phyloP scores from a whole-genome alignment of 306 rosid genomes.

The Malus sieversii region DNA sequence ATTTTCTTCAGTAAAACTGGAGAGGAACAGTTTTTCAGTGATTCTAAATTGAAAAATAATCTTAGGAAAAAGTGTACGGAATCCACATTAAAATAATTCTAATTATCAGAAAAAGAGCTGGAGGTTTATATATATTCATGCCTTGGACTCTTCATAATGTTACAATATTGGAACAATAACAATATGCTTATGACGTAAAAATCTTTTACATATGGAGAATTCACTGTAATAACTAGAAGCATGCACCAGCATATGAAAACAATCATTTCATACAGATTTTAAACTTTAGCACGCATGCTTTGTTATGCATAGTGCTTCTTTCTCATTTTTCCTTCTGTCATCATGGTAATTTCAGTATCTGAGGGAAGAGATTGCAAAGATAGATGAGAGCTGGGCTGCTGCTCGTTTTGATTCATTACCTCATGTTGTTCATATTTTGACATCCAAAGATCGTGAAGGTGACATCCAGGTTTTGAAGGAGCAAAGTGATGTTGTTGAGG shows the following conservation, averaged over 20 bases:
- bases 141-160: background rate
- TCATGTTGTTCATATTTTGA: constrained; percentile 94
- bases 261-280: background rate
- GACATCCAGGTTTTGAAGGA: constrained; percentile 77
- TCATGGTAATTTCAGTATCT: constrained; percentile 58
- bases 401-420: constrained; percentile 99
- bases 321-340: constrained; percentile 17
- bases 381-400: constrained; percentile 88
- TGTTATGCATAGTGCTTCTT: background rate
- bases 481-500: constrained; percentile 96
- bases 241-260: background rate
- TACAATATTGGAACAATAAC: no score
- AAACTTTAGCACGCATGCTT: background rate
- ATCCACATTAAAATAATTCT: background rate
- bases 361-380: constrained; percentile 64
- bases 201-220: background rate
- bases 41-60: background rate
- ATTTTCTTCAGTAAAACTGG: background rate
- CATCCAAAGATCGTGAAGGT: constrained; percentile 91
- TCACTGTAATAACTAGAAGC: background rate
- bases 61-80: background rate
- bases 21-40: background rate
- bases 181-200: background rate
- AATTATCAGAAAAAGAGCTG: background rate
- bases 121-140: background rate